Evolutionary conservation across 306 rosid genomes (phyloP), one percentile per base, ranked within the genome.

Genomic region (Comarum palustre): DNA sequence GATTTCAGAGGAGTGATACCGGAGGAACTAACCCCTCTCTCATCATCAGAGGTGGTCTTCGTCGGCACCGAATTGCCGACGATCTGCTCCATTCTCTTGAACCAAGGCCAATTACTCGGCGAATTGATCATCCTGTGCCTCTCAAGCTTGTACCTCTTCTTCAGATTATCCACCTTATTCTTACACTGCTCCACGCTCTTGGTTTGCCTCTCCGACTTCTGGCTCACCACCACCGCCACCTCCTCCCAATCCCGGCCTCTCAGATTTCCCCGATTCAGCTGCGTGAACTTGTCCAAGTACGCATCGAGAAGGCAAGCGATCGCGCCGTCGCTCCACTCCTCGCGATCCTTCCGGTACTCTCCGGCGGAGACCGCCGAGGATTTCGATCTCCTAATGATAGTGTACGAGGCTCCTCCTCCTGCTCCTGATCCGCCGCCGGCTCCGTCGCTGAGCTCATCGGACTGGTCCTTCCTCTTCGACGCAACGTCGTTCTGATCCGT

Each of bases 221-320:
- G 90, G 76, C 96, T 90, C 75, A 94, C 96, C 32, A 79, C 75
- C 58, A 85, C 84, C 47, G 96, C 99, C 38, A 91, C 99, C 81
- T 94, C 99, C 81, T 91, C 99, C 97, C 97, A 94, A 61, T 91
- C 97, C 46, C 97, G 83, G 63, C 97, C 99, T 16, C 99, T 80
- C 76, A 94, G 87, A 72, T 94, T 91, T 52, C 99, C 97, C 16
- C 97, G 84, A 71, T 94, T 89, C 88, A 94, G 80, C 86, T 89
- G 97, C 62, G 88, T 86, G 74, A 91, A 91, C 85, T 94, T 94
- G 60, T 94, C 99, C n/a, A 90, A 83, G 75, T 94, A 94, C 62
- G 96, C 96, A 17, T 90, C 97, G 2, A 94, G 87, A 8, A 91
- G 89, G 64, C 95, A 94, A 68, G 86, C 81, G 51, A 94, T 94